Conservation (phyloP, 2,329 filamentous ascomycete genomes). For the Monascus ruber region DNA sequence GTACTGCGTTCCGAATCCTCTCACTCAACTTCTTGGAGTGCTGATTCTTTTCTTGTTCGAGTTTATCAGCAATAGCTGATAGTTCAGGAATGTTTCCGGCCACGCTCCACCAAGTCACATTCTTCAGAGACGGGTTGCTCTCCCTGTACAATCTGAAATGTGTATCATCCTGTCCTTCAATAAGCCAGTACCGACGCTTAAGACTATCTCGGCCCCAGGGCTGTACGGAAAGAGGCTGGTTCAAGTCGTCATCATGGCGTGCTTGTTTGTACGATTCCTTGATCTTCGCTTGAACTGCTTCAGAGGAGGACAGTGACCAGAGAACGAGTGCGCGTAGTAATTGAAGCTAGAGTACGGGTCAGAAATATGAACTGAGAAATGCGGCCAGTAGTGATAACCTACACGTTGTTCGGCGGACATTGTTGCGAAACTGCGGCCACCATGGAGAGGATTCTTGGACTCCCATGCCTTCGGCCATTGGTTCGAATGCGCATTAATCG, state of each 20-base stretch:
- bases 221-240: constrained; percentile 81
- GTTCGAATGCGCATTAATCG: constrained; percentile 67
- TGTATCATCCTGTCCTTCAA: constrained; percentile 91
- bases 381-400: constrained; percentile 21
- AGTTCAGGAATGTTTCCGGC: constrained; percentile 85
- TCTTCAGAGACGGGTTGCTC: constrained; percentile 65
- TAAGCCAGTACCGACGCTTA: constrained; percentile 83
- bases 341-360: constrained; percentile 49
- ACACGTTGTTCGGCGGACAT: constrained; percentile 77
- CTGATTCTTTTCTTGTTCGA: constrained; percentile 68
- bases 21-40: constrained; percentile 67
- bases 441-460: constrained; percentile 69
- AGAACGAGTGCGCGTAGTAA: constrained; percentile 72
- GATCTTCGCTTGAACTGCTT: constrained; percentile 67
- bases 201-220: constrained; percentile 84
- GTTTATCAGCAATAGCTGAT: constrained; percentile 59
- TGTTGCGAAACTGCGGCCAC: constrained; percentile 66
- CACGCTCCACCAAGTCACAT: constrained; percentile 84
- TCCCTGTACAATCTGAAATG: constrained; percentile 89
- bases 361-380: constrained; percentile 2
- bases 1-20: constrained; percentile 67
- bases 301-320: constrained; percentile 84
- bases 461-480: constrained; percentile 87
- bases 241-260: constrained; percentile 64
- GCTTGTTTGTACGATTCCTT: constrained; percentile 81